These are phyloP conservation scores for Penicillium fimorum DNA, from an alignment of 495 filamentous ascomycete species.

Conservation along the genomic window DNA sequence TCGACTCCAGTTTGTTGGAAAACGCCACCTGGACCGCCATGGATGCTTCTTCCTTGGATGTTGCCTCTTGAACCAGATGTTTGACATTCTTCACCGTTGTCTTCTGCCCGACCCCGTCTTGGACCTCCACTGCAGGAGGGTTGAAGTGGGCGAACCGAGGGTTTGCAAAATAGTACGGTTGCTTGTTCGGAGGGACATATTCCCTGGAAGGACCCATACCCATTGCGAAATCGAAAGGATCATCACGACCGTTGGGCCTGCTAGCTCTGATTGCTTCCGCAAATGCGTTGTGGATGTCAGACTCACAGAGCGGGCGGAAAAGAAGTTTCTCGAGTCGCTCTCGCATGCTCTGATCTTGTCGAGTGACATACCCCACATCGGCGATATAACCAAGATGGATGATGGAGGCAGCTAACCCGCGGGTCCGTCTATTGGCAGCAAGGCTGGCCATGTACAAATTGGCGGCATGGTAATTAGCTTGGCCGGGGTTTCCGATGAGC, in stretches of 20 bases:
- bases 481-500: constrained; percentile 32
- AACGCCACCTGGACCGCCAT: background rate
- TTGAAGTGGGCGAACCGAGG: no score
- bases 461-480: constrained; percentile 54
- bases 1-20: background rate
- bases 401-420: constrained; percentile 37
- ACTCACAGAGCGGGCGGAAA: constrained; percentile 1
- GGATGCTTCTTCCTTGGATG: background rate
- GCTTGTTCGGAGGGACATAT: background rate
- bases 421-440: constrained; percentile 24
- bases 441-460: constrained; percentile 50
- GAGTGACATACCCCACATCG: constrained; percentile 48
- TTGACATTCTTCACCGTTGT: background rate
- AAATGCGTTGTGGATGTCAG: constrained; percentile 1
- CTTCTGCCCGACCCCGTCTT: background rate
- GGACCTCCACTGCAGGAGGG: no score
- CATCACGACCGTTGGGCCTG: background rate
- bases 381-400: constrained; percentile 40
- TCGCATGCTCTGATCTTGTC: constrained; percentile 1
- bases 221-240: background rate
- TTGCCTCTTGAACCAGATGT: background rate
- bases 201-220: background rate
- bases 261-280: no score
- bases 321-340: background rate
- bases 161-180: constrained; percentile 2